These are phyloP conservation scores for Limnanthes douglasii DNA, from an alignment of 345 rosid genomes.

Conservation along the genomic window DNA sequence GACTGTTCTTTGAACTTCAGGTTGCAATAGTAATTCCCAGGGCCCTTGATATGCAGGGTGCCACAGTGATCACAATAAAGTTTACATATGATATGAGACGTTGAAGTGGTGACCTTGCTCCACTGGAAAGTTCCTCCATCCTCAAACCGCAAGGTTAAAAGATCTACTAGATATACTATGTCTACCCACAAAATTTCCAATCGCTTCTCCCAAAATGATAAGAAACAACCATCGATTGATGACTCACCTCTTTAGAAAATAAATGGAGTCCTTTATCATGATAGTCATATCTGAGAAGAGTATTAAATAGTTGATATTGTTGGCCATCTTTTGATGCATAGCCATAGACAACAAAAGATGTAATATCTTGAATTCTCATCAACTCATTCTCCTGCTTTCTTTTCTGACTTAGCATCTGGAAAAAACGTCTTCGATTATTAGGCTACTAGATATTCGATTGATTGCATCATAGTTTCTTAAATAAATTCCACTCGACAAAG, in stretches of 20 bases:
- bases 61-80: slow-evolving; percentile 96
- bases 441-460: slow-evolving; percentile 25
- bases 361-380: slow-evolving; percentile 85
- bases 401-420: slow-evolving; percentile 71
- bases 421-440: slow-evolving; percentile 20
- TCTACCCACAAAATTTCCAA: slow-evolving; percentile 98
- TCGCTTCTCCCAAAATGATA: slow-evolving; percentile 98
- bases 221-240: slow-evolving; percentile 93
- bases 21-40: slow-evolving; percentile 73
- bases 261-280: slow-evolving; percentile 96
- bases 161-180: slow-evolving; percentile 93
- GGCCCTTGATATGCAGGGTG: slow-evolving; percentile 87
- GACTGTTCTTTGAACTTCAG: slow-evolving; percentile 99
- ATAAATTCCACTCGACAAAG: slow-evolving; percentile 7
- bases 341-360: slow-evolving; percentile 98
- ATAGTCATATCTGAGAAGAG: slow-evolving; percentile 94
- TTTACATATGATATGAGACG: slow-evolving; percentile 91
- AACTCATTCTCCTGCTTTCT: slow-evolving; percentile 92
- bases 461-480: slow-evolving; percentile 23
- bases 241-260: slow-evolving; percentile 98
- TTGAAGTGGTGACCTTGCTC: slow-evolving; percentile 99
- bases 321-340: slow-evolving; percentile 98
- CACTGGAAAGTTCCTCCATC: slow-evolving; percentile 86
- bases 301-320: slow-evolving; percentile 95
- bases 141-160: slow-evolving; percentile 73